Percentiles rank a stretch among this genome's conserved stretches.
phyloP scores from a whole-genome alignment of 805 yeast genomes.

The Candida manassasensis region DNA sequence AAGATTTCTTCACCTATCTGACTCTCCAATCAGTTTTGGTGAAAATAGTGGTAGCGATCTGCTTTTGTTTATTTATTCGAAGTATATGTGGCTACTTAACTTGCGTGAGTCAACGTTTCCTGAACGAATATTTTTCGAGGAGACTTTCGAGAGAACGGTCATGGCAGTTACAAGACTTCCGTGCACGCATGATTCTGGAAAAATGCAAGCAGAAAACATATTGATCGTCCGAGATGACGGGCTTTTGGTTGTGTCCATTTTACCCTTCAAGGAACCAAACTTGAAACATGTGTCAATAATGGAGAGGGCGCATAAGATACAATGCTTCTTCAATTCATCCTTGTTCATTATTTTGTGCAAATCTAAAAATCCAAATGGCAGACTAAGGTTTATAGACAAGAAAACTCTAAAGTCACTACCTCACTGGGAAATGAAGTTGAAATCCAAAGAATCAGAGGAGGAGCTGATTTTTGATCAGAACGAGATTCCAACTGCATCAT shows the following conservation, averaged over 20 bases:
- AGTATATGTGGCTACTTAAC: conserved; percentile 31
- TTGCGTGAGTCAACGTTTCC: conserved; percentile 24
- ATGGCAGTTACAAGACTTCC: conserved; percentile 6
- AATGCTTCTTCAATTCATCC: conserved; percentile 24
- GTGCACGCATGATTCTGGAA: not conserved
- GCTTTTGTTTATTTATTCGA: conserved; percentile 20
- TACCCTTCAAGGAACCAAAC: conserved; percentile 19
- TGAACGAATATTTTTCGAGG: conserved; percentile 29
- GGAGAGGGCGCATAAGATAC: conserved; percentile 30
- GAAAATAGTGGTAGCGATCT: conserved; percentile 15
- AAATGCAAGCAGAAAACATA: conserved; percentile 2
- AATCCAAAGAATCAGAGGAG: conserved; percentile 7
- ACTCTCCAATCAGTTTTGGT: conserved; percentile 20
- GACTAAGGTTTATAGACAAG: conserved; percentile 32
- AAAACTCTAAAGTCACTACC: conserved; percentile 21
- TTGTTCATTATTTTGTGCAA: conserved; percentile 28
- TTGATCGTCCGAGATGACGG: conserved; percentile 33
- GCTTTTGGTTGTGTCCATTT: conserved; percentile 22
- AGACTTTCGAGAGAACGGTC: conserved; percentile 26
- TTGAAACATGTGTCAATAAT: conserved; percentile 25
- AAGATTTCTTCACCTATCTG: conserved; percentile 22
- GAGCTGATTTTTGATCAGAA: conserved; percentile 16
- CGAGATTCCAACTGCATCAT: conserved; percentile 29
- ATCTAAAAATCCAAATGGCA: conserved; percentile 19
- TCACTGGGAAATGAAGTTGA: conserved; percentile 18